A percentile compares a stretch with the other conserved stretches of the same genome.
These are phyloP conservation scores for Penicillium sp. DNA, from an alignment of 2,329 filamentous ascomycete species.

Conservation along the genomic window DNA sequence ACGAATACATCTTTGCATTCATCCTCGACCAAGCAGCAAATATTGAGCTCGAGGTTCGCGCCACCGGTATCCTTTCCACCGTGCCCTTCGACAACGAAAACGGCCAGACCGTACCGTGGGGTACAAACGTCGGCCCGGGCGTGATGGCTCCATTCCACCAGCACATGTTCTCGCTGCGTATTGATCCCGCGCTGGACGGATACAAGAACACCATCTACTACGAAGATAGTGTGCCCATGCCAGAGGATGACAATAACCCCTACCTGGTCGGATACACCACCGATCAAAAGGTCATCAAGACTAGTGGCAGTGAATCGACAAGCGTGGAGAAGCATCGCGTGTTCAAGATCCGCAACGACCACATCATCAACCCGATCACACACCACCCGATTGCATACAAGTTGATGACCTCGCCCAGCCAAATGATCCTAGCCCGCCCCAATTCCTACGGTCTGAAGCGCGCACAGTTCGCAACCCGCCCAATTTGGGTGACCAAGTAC, in stretches of 20 bases:
- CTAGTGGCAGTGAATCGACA: conserved; percentile 53
- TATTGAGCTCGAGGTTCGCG: conserved; percentile 65
- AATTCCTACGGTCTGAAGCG: conserved; percentile 47
- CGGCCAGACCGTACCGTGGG: conserved; percentile 63
- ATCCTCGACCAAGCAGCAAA: conserved; percentile 71
- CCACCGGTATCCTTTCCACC: conserved; percentile 67
- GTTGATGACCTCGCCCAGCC: conserved; percentile 47
- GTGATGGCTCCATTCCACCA: conserved; percentile 71
- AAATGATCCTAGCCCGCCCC: conserved; percentile 50
- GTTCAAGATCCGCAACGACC: conserved; percentile 55
- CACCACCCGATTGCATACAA: conserved; percentile 53
- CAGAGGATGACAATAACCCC: conserved; percentile 58
- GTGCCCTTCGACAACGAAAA: conserved; percentile 63
- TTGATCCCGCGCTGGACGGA: conserved; percentile 62
- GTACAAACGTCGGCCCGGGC: conserved; percentile 67
- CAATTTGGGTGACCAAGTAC: conserved; percentile 56
- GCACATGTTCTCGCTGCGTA: conserved; percentile 69
- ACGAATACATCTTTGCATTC: conserved; percentile 72
- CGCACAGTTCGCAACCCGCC: conserved; percentile 53
- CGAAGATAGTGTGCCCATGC: conserved; percentile 55
- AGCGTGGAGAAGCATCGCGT: conserved; percentile 50
- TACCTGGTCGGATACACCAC: conserved; percentile 62
- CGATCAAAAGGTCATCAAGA: conserved; percentile 49
- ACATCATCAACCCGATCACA: conserved; percentile 45
- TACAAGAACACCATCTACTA: conserved; percentile 54